Evolutionary conservation across 2,329 filamentous ascomycete species (phyloP).

Genomic region (Fusarium sp.): DNA sequence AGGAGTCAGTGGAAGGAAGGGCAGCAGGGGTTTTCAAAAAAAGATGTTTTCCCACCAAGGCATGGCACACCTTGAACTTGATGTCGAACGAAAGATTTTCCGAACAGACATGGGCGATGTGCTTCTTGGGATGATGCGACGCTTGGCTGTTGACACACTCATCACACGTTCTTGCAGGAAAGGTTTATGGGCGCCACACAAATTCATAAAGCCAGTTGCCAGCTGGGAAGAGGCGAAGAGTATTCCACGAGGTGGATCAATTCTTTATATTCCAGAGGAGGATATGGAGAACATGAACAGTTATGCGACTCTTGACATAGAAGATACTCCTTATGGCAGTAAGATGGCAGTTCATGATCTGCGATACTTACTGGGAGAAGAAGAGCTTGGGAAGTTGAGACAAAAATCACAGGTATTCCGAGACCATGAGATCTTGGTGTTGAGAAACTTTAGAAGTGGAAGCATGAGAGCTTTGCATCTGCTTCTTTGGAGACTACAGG

Average conservation of each 20-base stretch:
- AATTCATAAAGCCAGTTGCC: conserved; percentile 52
- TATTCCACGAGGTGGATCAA: conserved; percentile 54
- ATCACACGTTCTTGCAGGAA: conserved; percentile 34
- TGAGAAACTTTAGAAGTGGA: conserved; percentile 50
- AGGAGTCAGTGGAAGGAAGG: neutral
- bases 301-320: conserved; percentile 58
- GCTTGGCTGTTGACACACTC: conserved; percentile 57
- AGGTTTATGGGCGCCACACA: conserved; percentile 37
- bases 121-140: conserved; percentile 61
- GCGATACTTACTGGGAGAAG: conserved; percentile 58
- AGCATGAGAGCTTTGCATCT: conserved; percentile 57
- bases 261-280: conserved; percentile 53
- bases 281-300: conserved; percentile 43
- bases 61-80: conserved; percentile 27
- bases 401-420: conserved; percentile 47
- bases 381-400: conserved; percentile 54
- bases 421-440: conserved; percentile 53
- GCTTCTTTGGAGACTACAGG: conserved; percentile 67
- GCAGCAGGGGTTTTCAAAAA: neutral
- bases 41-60: conserved; percentile 41
- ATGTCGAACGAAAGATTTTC: conserved; percentile 32
- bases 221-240: conserved; percentile 56
- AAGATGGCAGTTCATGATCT: conserved; percentile 65
- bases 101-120: conserved; percentile 65
- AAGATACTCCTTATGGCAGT: conserved; percentile 44